These are phyloP conservation scores for Chamaecrista fasciculata DNA, from an alignment of 306 rosid species.

Conservation along the genomic window DNA sequence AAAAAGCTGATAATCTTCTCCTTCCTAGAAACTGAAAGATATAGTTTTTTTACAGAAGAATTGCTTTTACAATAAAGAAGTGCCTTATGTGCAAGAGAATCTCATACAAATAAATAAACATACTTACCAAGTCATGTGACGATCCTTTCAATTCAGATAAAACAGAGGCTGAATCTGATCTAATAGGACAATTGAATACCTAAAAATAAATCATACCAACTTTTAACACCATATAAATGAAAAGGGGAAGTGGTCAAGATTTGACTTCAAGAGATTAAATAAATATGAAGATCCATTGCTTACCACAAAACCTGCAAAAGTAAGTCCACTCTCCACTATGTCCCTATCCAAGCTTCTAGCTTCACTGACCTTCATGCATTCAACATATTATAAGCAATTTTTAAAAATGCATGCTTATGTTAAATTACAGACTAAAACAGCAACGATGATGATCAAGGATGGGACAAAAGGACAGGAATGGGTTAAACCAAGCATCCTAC, in stretches of 20 bases:
- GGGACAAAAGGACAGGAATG: slow-evolving; percentile 7
- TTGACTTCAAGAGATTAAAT: neutral
- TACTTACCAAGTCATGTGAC: slow-evolving; percentile 93
- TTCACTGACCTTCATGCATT: slow-evolving; percentile 87
- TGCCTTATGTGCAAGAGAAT: slow-evolving; percentile 12
- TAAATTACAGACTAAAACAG: neutral
- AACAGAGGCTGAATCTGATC: slow-evolving; percentile 82
- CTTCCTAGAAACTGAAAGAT: slow-evolving; percentile 2
- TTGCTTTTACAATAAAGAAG: neutral
- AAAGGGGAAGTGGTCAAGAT: slow-evolving; percentile 7
- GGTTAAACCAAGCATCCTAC: slow-evolving; percentile 18
- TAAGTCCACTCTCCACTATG: slow-evolving; percentile 80
- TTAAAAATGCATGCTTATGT: slow-evolving; percentile 3
- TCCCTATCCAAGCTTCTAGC: slow-evolving; percentile 99
- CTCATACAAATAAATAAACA: slow-evolving; percentile 10
- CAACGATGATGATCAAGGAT: neutral
- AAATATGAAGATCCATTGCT: slow-evolving; percentile 22
- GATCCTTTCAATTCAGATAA: slow-evolving; percentile 82
- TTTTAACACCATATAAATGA: slow-evolving; percentile 26
- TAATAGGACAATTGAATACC: slow-evolving; percentile 98
- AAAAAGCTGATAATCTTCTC: neutral
- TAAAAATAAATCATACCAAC: slow-evolving; percentile 40
- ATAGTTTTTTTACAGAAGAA: neutral
- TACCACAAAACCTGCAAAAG: slow-evolving; percentile 97
- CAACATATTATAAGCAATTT: slow-evolving; percentile 32